Evolutionary conservation across 257 asterid genomes (phyloP).

Genomic region (Nemophila menziesii): DNA sequence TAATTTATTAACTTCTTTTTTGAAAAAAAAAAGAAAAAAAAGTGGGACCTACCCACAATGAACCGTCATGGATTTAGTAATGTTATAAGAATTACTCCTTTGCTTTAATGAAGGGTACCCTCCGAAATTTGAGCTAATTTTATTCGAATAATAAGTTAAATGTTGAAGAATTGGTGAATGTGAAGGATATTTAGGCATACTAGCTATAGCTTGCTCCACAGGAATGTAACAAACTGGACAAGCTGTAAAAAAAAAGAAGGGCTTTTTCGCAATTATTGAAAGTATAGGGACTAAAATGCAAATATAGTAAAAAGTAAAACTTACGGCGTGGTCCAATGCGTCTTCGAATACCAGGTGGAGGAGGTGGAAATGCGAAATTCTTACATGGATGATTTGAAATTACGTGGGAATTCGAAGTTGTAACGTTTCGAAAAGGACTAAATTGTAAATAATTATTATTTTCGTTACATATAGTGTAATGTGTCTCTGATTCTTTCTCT

Average conservation of each 20-base stretch:
- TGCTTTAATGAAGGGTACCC: conserved; percentile 82
- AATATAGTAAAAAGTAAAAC: conserved; percentile 21
- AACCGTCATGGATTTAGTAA: conserved; percentile 73
- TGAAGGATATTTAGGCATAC: conserved; percentile 64
- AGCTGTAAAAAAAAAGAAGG: conserved; percentile 46
- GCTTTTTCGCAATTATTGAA: not conserved
- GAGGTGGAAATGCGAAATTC: conserved; percentile 69
- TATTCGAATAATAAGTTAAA: conserved; percentile 50
- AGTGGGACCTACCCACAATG: conserved; percentile 76
- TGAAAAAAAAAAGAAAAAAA: not conserved
- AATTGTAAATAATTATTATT: conserved; percentile 31
- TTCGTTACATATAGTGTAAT: conserved; percentile 31
- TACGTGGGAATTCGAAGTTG: conserved; percentile 19
- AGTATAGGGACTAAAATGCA: not conserved
- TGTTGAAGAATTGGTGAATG: conserved; percentile 58
- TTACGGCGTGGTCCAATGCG: conserved; percentile 94
- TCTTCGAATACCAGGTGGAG: conserved; percentile 63
- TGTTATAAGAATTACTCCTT: conserved; percentile 58
- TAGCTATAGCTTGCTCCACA: conserved; percentile 70
- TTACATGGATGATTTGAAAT: conserved; percentile 46
- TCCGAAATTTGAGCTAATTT: conserved; percentile 83
- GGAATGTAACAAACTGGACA: conserved; percentile 88
- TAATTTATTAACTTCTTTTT: conserved; percentile 1
- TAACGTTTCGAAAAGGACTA: conserved; percentile 30
- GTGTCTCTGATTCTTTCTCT: conserved; percentile 18